These are phyloP conservation scores for Cytospora leucostoma DNA, from an alignment of 2,329 filamentous ascomycete genomes.

Conservation along the genomic window DNA sequence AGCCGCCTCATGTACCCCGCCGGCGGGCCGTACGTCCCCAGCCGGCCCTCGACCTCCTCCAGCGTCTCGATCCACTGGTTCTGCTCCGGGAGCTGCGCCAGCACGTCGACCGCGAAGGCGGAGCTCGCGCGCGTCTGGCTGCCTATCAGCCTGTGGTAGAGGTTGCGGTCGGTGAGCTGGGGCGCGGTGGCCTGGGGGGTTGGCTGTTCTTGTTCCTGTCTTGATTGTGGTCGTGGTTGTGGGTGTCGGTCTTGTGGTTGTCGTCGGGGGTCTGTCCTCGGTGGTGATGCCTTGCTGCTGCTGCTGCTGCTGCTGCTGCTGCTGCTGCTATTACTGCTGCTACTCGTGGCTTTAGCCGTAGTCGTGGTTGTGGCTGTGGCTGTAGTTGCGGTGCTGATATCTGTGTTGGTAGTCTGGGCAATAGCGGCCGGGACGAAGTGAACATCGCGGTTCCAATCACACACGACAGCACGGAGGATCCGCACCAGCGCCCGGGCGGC, in stretches of 20 bases:
- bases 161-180: constrained; percentile 43
- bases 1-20: constrained; percentile 36
- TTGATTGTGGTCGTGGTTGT: not conserved
- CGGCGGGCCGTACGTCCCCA: constrained; percentile 33
- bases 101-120: constrained; percentile 49
- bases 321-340: too few species aligned
- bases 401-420: not conserved
- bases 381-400: too few species aligned
- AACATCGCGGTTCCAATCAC: constrained; percentile 26
- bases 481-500: constrained; percentile 51
- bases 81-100: constrained; percentile 47
- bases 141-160: constrained; percentile 52
- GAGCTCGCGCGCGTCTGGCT: constrained; percentile 41
- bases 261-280: not conserved
- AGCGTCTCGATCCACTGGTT: constrained; percentile 46
- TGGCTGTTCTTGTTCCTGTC: not conserved
- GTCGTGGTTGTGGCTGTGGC: too few species aligned
- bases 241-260: not conserved
- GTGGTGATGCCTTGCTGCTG: constrained; percentile 32
- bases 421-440: not conserved
- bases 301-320: constrained; percentile 25
- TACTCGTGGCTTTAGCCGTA: not conserved
- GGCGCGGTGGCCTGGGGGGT: not conserved
- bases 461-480: constrained; percentile 48
- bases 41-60: constrained; percentile 36